These are phyloP conservation scores for Scutellaria barbata DNA, from an alignment of 257 asterid species.

Conservation along the genomic window DNA sequence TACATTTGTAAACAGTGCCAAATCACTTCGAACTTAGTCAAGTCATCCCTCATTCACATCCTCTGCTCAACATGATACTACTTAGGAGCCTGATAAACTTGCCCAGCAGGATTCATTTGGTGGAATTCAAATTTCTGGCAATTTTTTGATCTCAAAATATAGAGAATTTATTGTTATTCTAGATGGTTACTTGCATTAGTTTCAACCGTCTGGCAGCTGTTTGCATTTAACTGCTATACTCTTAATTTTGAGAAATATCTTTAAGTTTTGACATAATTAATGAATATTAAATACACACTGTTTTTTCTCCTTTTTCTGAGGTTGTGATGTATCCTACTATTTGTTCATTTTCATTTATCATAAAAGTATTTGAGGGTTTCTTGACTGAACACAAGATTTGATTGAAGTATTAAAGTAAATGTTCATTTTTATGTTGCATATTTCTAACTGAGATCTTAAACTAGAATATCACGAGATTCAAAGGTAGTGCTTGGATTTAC, in stretches of 20 bases:
- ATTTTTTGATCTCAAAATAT: not conserved
- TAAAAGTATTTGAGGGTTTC: too few relatives aligned
- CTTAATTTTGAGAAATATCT: not conserved
- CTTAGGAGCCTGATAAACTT: not conserved
- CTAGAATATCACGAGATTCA: not conserved
- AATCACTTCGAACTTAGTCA: slow-evolving; percentile 36
- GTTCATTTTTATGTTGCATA: not conserved
- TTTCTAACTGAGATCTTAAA: not conserved
- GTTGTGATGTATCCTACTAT: not conserved
- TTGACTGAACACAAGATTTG: too few relatives aligned
- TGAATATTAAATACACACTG: not conserved
- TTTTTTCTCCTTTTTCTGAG: not conserved
- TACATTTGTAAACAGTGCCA: slow-evolving; percentile 76
- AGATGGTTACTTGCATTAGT: slow-evolving; percentile 9
- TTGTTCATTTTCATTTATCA: not conserved
- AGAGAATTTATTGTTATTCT: not conserved
- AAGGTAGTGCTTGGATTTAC: too few relatives aligned
- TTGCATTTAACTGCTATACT: too few relatives aligned
- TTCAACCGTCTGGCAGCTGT: not conserved
- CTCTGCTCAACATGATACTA: not conserved
- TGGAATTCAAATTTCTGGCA: not conserved
- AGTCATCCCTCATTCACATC: not conserved
- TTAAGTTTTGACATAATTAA: not conserved
- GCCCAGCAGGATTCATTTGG: slow-evolving; percentile 7
- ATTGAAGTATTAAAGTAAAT: too few relatives aligned